phyloP scores from a whole-genome alignment of 495 filamentous ascomycete species.

The Talaromyces ruber region DNA sequence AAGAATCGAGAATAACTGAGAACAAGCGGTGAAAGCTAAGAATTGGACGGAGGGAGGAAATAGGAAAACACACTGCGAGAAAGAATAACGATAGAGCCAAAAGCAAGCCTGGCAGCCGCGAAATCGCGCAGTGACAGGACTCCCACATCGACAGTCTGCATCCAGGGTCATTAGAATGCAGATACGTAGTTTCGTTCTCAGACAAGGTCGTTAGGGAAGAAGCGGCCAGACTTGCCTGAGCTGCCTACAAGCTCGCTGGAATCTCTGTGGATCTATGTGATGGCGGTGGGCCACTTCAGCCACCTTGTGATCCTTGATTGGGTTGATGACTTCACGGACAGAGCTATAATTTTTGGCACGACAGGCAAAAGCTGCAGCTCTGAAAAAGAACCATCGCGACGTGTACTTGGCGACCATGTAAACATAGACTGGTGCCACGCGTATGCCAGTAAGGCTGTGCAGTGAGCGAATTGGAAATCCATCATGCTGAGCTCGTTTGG shows the following conservation, averaged over 20 bases:
- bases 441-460: slow-evolving; percentile 17
- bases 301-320: slow-evolving; percentile 36
- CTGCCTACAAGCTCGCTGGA: slow-evolving; percentile 21
- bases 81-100: no score
- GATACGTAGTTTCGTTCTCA: not conserved
- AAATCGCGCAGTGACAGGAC: not conserved
- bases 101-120: slow-evolving; percentile 9
- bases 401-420: slow-evolving; percentile 47
- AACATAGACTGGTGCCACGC: slow-evolving; percentile 22
- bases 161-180: not conserved
- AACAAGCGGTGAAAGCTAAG: no score
- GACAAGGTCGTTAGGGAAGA: slow-evolving; percentile 14
- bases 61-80: no score
- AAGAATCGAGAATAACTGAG: no score
- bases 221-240: slow-evolving; percentile 35
- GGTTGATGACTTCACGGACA: slow-evolving; percentile 45
- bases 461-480: slow-evolving; percentile 24
- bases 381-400: slow-evolving; percentile 41
- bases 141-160: not conserved
- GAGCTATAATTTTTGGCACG: slow-evolving; percentile 13
- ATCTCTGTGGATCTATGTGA: slow-evolving; percentile 28
- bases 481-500: slow-evolving; percentile 34
- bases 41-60: no score
- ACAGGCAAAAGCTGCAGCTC: slow-evolving; percentile 29
- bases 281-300: slow-evolving; percentile 38